Percentiles rank a stretch among this genome's conserved stretches.
phyloP scores from a whole-genome alignment of 495 filamentous ascomycete genomes.

The Cenococcum geophilum region DNA sequence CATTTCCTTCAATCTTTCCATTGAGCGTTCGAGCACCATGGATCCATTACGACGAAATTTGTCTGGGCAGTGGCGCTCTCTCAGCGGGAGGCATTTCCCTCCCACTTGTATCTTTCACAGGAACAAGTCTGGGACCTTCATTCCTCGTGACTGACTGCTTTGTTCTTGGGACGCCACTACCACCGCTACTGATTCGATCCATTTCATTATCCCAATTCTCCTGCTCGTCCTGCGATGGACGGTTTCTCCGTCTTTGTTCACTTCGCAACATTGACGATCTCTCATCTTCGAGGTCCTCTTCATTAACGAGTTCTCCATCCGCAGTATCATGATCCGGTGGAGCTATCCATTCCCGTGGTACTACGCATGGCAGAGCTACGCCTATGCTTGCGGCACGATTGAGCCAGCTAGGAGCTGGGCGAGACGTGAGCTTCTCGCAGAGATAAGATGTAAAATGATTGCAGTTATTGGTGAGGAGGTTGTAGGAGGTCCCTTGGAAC shows the following conservation, averaged over 20 bases:
- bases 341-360: conserved; percentile 71
- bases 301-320: conserved; percentile 59
- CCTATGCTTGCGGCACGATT: conserved; percentile 77
- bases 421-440: conserved; percentile 57
- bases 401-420: conserved; percentile 60
- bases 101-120: conserved; percentile 38
- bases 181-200: conserved; percentile 22
- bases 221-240: conserved; percentile 25
- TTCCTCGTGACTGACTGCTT: conserved; percentile 33
- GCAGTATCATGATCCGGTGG: conserved; percentile 66
- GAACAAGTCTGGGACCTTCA: conserved; percentile 21
- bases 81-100: conserved; percentile 42
- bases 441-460: conserved; percentile 74
- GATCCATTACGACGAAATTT: not conserved
- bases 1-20: no score
- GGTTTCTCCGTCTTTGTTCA: conserved; percentile 30
- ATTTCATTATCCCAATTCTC: conserved; percentile 35
- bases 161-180: conserved; percentile 27
- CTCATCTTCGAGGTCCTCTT: conserved; percentile 48
- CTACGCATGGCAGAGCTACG: conserved; percentile 68
- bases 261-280: conserved; percentile 48
- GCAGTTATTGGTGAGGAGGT: conserved; percentile 72
- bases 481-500: conserved; percentile 66
- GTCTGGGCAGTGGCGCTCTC: conserved; percentile 38
- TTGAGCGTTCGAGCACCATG: no score